These are phyloP conservation scores for Penstemon davidsonii DNA, from an alignment of 257 asterid species.

Conservation along the genomic window DNA sequence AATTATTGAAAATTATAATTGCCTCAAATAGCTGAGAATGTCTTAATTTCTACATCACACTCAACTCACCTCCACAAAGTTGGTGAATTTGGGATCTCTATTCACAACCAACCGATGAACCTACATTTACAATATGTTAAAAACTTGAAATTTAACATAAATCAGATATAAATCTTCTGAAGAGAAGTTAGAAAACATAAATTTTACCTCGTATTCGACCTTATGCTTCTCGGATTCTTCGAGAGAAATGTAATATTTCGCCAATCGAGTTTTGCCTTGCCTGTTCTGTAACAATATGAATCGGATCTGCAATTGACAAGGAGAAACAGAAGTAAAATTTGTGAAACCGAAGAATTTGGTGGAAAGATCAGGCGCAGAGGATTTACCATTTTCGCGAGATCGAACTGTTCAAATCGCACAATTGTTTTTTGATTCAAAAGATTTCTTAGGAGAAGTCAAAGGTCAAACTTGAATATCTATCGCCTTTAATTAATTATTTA, in stretches of 20 bases:
- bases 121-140: conserved; percentile 30
- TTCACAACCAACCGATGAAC: conserved; percentile 91
- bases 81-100: conserved; percentile 90
- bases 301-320: conserved; percentile 72
- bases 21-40: not conserved
- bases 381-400: conserved; percentile 3
- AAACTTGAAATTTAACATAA: conserved; percentile 9
- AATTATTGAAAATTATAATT: not conserved
- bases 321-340: not conserved
- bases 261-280: conserved; percentile 95
- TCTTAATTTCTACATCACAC: not conserved
- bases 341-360: not conserved
- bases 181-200: not conserved
- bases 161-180: not conserved
- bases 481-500: too few species aligned
- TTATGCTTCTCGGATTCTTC: conserved; percentile 99
- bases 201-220: conserved; percentile 89
- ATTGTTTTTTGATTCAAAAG: not conserved
- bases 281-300: conserved; percentile 91
- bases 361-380: not conserved
- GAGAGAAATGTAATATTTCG: conserved; percentile 93
- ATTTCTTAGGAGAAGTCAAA: too few species aligned
- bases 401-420: not conserved
- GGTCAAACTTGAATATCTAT: too few species aligned
- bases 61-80: conserved; percentile 73